Base-by-base conservation (phyloP, 768 basidiomycete species). In the Mycena rosella region DNA sequence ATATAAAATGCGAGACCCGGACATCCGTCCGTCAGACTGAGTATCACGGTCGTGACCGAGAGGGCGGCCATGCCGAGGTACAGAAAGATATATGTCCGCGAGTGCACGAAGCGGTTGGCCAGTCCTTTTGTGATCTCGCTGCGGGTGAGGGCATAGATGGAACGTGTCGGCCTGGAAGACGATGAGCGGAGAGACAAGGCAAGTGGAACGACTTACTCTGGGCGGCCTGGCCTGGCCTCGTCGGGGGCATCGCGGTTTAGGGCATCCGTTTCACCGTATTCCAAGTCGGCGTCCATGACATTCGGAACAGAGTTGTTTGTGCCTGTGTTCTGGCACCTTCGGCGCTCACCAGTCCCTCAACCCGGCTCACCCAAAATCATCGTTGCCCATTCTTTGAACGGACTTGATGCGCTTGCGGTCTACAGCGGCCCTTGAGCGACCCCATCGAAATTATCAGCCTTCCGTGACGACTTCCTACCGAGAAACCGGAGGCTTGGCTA, bases 51-150 rank as follows among this genome's bases (percentile, higher is more conserved):
- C 11, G 94, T 90, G 56, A 94, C 87, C 3, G 94, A 96, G 20
- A 97, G 84, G 17, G 89, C 89, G 2, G 96, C 93, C 95, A 97
- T 96, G 63, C 80, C 89, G 34, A 97, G 89, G 79, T 97, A 97
- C 56, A 97, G 88, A 65, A 93, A 84, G 55, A 96, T 95, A 76
- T 97, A 97, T 47, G 88, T 88, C 69, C 91, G 85, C 40, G 94
- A 96, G 78, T 96, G 94, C 38, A 96, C 91, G 76, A 96, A 95
- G 62, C 94, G 88, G 78, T 95, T 96, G 29, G 96, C 95, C 63
- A 97, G 87, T 18, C 95, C 95, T 62, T 86, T 89, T 5, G 91
- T 87, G 71, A 95, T 93, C 79, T 97, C 95, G 54, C 88, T 84
- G 62, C 93, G 89, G 29, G 94, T 91, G 69, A 96, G 87, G 29